Evolutionary conservation across 2,329 filamentous ascomycete species (phyloP).

Genomic region (Akanthomyces dipterigenus): DNA sequence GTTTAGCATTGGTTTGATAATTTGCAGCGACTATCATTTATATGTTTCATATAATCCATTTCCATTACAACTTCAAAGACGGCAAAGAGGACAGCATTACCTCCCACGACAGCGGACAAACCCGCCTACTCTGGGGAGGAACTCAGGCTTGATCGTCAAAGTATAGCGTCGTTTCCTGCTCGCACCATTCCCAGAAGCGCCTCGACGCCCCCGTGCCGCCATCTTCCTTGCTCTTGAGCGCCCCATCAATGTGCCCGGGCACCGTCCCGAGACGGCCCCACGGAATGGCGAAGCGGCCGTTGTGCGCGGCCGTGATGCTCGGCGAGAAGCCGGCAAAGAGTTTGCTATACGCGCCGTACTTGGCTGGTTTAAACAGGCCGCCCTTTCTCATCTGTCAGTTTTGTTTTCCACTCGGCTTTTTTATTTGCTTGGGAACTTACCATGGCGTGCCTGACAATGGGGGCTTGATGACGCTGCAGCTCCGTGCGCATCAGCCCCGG

Average conservation of each 20-base stretch:
- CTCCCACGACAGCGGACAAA: not conserved
- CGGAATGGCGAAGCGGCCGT: slow-evolving; percentile 12
- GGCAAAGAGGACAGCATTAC: not conserved
- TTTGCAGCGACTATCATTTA: not conserved
- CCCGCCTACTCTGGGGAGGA: not conserved
- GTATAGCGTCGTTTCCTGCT: not conserved
- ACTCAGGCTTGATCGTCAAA: not conserved
- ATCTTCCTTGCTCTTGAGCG: not conserved
- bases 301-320: slow-evolving; percentile 28
- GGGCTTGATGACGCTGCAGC: too few relatives aligned
- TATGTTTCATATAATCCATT: not conserved
- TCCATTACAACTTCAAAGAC: not conserved
- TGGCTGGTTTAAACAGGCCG: too few relatives aligned
- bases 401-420: too few relatives aligned
- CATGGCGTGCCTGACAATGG: too few relatives aligned
- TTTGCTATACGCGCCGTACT: not conserved
- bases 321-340: slow-evolving; percentile 15
- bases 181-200: too few relatives aligned
- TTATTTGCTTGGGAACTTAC: too few relatives aligned
- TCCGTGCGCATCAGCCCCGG: too few relatives aligned
- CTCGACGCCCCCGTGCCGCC: too few relatives aligned
- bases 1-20: not conserved
- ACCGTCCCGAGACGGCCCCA: slow-evolving; percentile 18
- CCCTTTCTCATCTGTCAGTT: too few relatives aligned
- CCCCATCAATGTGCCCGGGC: not conserved